phyloP scores from a whole-genome alignment of 208 protist species.

The Angomonas desouzai region DNA sequence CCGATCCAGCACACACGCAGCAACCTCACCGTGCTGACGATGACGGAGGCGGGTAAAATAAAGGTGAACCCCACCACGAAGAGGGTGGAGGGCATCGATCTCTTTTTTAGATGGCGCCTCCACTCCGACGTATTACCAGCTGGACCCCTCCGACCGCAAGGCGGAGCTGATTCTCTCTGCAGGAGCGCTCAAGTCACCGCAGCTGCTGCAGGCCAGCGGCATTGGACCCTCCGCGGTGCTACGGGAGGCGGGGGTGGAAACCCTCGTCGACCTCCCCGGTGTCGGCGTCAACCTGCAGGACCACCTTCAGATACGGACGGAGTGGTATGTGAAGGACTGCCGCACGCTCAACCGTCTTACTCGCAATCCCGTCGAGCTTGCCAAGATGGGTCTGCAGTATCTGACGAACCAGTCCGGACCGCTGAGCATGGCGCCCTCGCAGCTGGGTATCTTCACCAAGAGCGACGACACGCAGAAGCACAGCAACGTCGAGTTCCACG shows the following conservation, averaged over 20 bases:
- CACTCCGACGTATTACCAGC: background rate
- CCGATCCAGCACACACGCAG: background rate
- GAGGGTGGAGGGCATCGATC: background rate
- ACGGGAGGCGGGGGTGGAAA: background rate
- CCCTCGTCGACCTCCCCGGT: slow-evolving; percentile 1
- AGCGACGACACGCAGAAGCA: slow-evolving; percentile 6
- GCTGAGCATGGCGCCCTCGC: slow-evolving; percentile 3
- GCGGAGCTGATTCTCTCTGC: slow-evolving; percentile 7
- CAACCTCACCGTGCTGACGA: slow-evolving; percentile 7
- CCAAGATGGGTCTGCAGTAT: slow-evolving; percentile 5
- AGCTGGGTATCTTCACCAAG: slow-evolving; percentile 6
- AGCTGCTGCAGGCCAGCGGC: slow-evolving; percentile 9
- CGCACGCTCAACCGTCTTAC: slow-evolving; percentile 5
- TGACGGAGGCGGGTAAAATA: slow-evolving; percentile 4
- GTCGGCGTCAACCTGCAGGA: slow-evolving; percentile 5
- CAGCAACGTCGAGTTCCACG: slow-evolving; percentile 3
- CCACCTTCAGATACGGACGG: slow-evolving; percentile 5
- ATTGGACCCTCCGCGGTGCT: background rate
- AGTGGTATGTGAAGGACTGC: slow-evolving; percentile 9
- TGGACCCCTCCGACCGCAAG: background rate
- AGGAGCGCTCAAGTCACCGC: background rate
- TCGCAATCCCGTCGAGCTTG: background rate
- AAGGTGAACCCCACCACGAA: slow-evolving; percentile 4
- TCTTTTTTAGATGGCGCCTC: background rate
- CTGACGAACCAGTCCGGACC: background rate